A percentile compares a stretch with the other conserved stretches of the same genome.
phyloP scores from a whole-genome alignment of 257 asterid species.

The Verbena officinalis region DNA sequence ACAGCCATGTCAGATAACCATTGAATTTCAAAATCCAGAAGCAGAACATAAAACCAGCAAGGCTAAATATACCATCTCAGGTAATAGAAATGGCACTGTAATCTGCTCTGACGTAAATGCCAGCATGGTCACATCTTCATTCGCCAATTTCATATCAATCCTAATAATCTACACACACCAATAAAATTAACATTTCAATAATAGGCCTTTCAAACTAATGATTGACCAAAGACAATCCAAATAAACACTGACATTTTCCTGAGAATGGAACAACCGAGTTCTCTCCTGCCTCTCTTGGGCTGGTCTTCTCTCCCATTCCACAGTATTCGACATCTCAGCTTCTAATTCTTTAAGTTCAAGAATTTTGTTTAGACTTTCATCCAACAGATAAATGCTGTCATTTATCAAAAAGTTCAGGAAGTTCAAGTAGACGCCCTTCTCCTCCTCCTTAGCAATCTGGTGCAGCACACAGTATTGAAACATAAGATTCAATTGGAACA shows the following conservation, averaged over 20 bases:
- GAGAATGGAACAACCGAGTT: conserved; percentile 91
- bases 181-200: conserved; percentile 25
- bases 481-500: conserved; percentile 15
- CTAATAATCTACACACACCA: conserved; percentile 73
- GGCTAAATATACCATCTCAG: conserved; percentile 77
- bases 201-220: conserved; percentile 19
- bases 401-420: conserved; percentile 88
- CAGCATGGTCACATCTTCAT: conserved; percentile 94
- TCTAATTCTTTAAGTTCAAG: conserved; percentile 93
- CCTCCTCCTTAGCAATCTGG: conserved; percentile 97
- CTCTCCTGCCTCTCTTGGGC: conserved; percentile 97
- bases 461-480: conserved; percentile 23
- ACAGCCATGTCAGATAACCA: conserved; percentile 12
- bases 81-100: conserved; percentile 82
- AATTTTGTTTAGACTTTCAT: conserved; percentile 97
- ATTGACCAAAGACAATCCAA: conserved; percentile 5
- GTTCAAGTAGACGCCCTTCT: conserved; percentile 93
- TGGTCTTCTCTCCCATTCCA: conserved; percentile 91
- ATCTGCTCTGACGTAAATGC: conserved; percentile 97
- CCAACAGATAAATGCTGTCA: conserved; percentile 92
- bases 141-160: conserved; percentile 96
- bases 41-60: conserved; percentile 23
- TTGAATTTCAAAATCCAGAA: conserved; percentile 4
- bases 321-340: conserved; percentile 95
- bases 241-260: conserved; percentile 80